phyloP scores from a whole-genome alignment of 306 rosid species.

The Dryas drummondii region DNA sequence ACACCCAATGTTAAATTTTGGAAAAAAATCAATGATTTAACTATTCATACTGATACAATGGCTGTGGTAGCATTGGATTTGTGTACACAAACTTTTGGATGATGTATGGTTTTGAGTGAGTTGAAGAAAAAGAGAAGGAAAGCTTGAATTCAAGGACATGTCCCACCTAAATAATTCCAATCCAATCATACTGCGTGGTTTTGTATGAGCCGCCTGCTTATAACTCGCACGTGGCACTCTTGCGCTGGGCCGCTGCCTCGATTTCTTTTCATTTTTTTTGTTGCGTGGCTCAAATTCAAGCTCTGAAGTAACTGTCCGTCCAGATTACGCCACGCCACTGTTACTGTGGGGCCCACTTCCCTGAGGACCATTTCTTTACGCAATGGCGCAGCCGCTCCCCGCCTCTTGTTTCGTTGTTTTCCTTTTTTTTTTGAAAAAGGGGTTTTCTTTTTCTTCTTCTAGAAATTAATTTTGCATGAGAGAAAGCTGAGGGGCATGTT shows the following conservation, averaged over 20 bases:
- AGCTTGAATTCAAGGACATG: neutral
- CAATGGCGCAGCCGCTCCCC: no score
- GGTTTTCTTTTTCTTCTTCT: no score
- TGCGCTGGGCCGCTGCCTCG: neutral
- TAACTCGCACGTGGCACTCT: neutral
- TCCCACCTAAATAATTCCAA: conserved; percentile 2
- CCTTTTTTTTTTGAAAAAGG: no score
- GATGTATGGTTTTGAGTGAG: neutral
- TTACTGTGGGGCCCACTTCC: neutral
- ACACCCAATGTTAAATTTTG: neutral
- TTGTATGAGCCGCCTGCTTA: neutral
- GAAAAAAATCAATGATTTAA: neutral
- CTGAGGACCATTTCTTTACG: no score
- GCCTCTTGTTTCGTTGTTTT: no score
- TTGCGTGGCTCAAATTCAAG: neutral
- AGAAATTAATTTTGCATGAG: neutral
- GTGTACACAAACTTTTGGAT: neutral
- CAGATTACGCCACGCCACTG: conserved; percentile 3
- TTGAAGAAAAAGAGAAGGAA: neutral
- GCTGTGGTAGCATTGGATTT: neutral
- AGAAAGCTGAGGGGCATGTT: conserved; percentile 7
- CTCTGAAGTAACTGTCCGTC: neutral
- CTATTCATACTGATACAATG: neutral
- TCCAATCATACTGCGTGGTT: conserved; percentile 8
- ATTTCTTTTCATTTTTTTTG: neutral